These are phyloP conservation scores for Starmerella bacillaris DNA, from an alignment of 805 yeast species.

Conservation along the genomic window DNA sequence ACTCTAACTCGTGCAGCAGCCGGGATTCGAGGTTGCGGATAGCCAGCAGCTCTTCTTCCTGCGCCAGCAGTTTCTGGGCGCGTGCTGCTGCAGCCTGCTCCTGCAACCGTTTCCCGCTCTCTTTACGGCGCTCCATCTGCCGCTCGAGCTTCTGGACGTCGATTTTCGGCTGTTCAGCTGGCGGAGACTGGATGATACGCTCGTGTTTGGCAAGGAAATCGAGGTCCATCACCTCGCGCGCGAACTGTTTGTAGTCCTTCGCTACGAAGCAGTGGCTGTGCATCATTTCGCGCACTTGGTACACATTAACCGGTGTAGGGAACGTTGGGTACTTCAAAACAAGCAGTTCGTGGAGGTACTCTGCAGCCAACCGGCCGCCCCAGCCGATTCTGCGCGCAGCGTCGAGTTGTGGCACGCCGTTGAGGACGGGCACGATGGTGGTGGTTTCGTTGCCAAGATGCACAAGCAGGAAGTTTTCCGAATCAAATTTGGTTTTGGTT, in stretches of 20 bases:
- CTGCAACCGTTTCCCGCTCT: conserved; percentile 74
- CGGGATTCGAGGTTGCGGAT: conserved; percentile 40
- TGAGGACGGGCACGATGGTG: conserved; percentile 59
- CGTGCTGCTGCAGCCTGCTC: conserved; percentile 81
- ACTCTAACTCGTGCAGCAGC: conserved; percentile 53
- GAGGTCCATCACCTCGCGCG: conserved; percentile 38
- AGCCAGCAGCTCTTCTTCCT: conserved; percentile 56
- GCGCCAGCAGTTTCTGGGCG: conserved; percentile 67
- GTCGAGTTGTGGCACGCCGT: conserved; percentile 46
- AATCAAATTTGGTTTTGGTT: neutral
- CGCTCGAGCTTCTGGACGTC: conserved; percentile 49
- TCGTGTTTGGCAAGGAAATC: conserved; percentile 52
- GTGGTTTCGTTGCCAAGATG: conserved; percentile 73
- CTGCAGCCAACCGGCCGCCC: conserved; percentile 69
- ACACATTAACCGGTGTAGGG: conserved; percentile 49
- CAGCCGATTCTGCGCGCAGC: conserved; percentile 70
- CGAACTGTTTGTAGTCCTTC: conserved; percentile 44
- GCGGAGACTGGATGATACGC: conserved; percentile 66
- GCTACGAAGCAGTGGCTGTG: conserved; percentile 69
- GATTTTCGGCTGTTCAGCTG: conserved; percentile 27
- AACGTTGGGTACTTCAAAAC: conserved; percentile 79
- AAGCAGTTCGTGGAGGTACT: conserved; percentile 43
- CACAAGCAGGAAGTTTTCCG: conserved; percentile 47
- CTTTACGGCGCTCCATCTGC: conserved; percentile 61
- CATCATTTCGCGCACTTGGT: conserved; percentile 50